Percentiles rank a stretch among this genome's conserved stretches.
Evolutionary conservation across 164 flowering plant species (phyloP).

Genomic region (Houttuynia cordata): DNA sequence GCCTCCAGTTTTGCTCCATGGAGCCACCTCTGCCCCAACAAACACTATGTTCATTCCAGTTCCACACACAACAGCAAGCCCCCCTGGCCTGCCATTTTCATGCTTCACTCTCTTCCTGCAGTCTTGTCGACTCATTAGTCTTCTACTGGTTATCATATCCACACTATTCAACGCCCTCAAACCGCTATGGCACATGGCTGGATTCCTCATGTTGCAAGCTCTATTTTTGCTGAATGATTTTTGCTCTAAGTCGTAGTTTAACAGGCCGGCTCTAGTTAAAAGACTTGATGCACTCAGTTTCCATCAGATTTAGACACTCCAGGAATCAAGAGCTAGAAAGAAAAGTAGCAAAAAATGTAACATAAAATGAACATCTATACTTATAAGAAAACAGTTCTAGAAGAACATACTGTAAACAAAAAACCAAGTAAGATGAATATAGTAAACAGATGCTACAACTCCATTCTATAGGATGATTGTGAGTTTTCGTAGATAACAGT

Average conservation of each 20-base stretch:
- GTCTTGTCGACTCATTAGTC: conserved; percentile 7
- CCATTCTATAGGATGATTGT: too few species aligned
- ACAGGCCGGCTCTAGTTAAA: conserved; percentile 22
- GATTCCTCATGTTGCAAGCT: conserved; percentile 13
- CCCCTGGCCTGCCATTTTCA: conserved; percentile 5
- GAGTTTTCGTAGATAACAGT: too few species aligned
- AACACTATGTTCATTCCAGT: conserved; percentile 42
- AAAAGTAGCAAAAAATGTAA: background rate
- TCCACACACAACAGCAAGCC: conserved; percentile 20
- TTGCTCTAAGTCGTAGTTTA: conserved; percentile 10
- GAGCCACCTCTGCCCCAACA: conserved; percentile 58
- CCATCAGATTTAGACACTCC: conserved; percentile 20
- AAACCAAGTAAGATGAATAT: too few species aligned
- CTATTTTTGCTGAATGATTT: conserved; percentile 6
- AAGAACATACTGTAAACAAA: too few species aligned
- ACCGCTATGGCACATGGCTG: conserved; percentile 32
- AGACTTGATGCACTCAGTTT: conserved; percentile 32
- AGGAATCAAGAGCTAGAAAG: background rate
- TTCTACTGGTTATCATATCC: conserved; percentile 17
- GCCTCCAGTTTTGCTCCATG: conserved; percentile 90
- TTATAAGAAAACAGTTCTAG: too few species aligned
- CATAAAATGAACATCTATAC: too few species aligned
- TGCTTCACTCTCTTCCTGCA: conserved; percentile 8
- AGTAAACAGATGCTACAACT: too few species aligned
- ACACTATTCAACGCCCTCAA: conserved; percentile 32